Evolutionary conservation across 306 rosid genomes (phyloP).

Genomic region (Pueraria montana): DNA sequence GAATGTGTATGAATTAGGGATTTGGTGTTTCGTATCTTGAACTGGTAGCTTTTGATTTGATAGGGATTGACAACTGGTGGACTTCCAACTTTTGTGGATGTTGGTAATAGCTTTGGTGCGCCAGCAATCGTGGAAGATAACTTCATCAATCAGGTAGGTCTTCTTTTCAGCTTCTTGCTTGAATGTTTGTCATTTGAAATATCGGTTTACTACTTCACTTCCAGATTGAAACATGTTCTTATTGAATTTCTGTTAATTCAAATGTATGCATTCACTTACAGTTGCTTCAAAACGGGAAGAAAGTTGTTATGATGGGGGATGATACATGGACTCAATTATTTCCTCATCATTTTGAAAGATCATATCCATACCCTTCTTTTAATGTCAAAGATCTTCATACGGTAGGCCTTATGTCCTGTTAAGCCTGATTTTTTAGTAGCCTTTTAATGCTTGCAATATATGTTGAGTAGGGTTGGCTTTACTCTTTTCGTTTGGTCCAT

Average conservation of each 20-base stretch:
- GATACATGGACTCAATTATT: constrained; percentile 98
- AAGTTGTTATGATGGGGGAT: constrained; percentile 97
- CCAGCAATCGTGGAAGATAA: constrained; percentile 90
- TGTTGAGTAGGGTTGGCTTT: constrained; percentile 4
- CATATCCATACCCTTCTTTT: constrained; percentile 92
- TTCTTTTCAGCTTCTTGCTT: constrained; percentile 26
- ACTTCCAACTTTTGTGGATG: constrained; percentile 96
- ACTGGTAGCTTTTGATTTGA: background rate
- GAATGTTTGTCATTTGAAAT: constrained; percentile 7
- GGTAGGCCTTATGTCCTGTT: constrained; percentile 56
- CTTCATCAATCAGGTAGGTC: constrained; percentile 71
- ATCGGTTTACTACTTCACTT: background rate
- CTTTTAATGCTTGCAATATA: constrained; percentile 40
- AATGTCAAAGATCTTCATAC: constrained; percentile 97
- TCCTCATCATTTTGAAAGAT: constrained; percentile 84
- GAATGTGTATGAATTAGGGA: background rate
- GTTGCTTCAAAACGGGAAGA: constrained; percentile 92
- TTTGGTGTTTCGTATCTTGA: too few relatives aligned
- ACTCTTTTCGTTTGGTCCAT: background rate
- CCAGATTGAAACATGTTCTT: background rate
- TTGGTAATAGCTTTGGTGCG: constrained; percentile 98
- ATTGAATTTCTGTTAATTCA: background rate
- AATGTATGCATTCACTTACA: constrained; percentile 42
- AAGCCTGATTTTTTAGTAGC: constrained; percentile 15
- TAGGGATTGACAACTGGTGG: constrained; percentile 98